Conservation (phyloP, 2,329 filamentous ascomycete species). For the Aulographum hederae region DNA sequence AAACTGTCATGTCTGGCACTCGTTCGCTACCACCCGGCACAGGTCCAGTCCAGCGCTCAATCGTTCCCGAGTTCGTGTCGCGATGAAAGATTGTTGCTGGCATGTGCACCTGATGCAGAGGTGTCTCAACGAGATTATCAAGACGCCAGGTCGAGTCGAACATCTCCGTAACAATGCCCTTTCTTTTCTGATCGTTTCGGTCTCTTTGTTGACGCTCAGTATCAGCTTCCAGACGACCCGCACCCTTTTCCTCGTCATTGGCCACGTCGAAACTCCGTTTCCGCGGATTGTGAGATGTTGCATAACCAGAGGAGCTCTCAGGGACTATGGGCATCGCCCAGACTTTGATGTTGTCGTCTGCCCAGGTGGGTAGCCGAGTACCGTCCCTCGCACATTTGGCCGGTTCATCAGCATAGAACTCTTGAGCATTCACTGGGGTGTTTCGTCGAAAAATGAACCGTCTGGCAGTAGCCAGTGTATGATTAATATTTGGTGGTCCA, state of each 20-base stretch:
- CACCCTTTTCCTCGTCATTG: background rate
- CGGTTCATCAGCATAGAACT: slow-evolving; percentile 30
- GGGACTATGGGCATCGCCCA: slow-evolving; percentile 57
- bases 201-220: slow-evolving; percentile 17
- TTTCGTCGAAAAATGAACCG: slow-evolving; percentile 75
- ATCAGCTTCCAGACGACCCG: background rate
- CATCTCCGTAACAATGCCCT: slow-evolving; percentile 53
- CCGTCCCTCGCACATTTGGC: slow-evolving; percentile 14
- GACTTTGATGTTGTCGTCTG: slow-evolving; percentile 60
- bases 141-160: slow-evolving; percentile 60
- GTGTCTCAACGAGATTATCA: slow-evolving; percentile 49
- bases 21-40: slow-evolving; percentile 30
- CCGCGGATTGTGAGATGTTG: slow-evolving; percentile 1
- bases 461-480: slow-evolving; percentile 65
- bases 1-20: slow-evolving; percentile 48
- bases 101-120: slow-evolving; percentile 45
- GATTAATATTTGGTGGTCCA: slow-evolving; percentile 61
- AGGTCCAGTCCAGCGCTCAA: slow-evolving; percentile 55
- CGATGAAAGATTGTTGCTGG: slow-evolving; percentile 55
- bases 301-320: background rate
- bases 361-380: slow-evolving; percentile 41
- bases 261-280: slow-evolving; percentile 10
- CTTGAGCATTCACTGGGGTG: slow-evolving; percentile 52
- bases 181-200: slow-evolving; percentile 32
- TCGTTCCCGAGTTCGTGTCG: slow-evolving; percentile 38